These are phyloP conservation scores for Aureobasidium leucospermi DNA, from an alignment of 2,329 filamentous ascomycete species.

Conservation along the genomic window DNA sequence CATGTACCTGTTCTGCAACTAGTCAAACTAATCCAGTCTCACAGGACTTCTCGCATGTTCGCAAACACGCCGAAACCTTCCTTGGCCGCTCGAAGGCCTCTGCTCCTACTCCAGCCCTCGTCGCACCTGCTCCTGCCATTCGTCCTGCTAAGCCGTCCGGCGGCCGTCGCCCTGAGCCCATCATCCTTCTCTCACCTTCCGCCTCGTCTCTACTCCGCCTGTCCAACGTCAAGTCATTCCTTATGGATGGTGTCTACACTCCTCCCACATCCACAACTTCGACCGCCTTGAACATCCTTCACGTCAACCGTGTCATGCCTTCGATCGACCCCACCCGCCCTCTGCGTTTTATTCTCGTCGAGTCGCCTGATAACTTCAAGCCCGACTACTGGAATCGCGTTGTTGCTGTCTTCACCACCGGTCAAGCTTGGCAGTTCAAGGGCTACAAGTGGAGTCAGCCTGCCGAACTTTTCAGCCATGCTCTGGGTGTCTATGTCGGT, in stretches of 20 bases:
- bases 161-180: constrained; percentile 60
- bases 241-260: constrained; percentile 74
- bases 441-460: constrained; percentile 93
- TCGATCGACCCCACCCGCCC: constrained; percentile 61
- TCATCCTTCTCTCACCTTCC: constrained; percentile 93
- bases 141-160: constrained; percentile 20
- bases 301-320: constrained; percentile 72
- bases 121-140: constrained; percentile 25
- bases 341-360: constrained; percentile 90
- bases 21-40: background rate
- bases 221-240: constrained; percentile 91
- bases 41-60: constrained; percentile 89
- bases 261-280: constrained; percentile 57
- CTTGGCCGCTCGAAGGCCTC: constrained; percentile 47
- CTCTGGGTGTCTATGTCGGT: constrained; percentile 80
- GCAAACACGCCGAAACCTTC: constrained; percentile 75
- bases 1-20: constrained; percentile 12
- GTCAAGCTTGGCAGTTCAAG: constrained; percentile 98
- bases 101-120: constrained; percentile 23
- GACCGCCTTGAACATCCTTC: constrained; percentile 66
- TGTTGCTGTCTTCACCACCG: constrained; percentile 94
- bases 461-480: constrained; percentile 80
- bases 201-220: constrained; percentile 91
- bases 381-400: constrained; percentile 96
- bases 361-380: constrained; percentile 89